Base-by-base conservation (phyloP, 768 basidiomycete genomes). In the Lactifluus pinguis region DNA sequence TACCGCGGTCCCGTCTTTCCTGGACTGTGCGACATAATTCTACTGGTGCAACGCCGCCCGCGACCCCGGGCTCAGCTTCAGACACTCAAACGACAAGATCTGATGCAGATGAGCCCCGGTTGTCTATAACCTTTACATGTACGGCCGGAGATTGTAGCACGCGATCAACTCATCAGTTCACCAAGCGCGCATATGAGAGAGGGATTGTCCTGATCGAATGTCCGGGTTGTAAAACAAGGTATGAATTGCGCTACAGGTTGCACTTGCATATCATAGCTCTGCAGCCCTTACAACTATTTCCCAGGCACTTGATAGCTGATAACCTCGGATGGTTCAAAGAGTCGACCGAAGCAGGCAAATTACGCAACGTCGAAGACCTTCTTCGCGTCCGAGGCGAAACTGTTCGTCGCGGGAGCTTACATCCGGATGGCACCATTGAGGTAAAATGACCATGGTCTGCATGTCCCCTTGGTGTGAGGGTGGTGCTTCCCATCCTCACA, bases 271-370 rank as follows among this genome's bases (percentile, higher is more conserved):
- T 49, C 14, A 42, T 39, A 29, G n/a, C 32, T 14, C 17, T 21
- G 42, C 50, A 32, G 25, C n/a, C 30, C 45, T 57, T 36, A 49
- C 42, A 13, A 29, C 47, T 17, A 29, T 25, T 19, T 14, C 30
- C 25, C 62, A 91, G 89, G 34, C 89, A 92, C 71, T 74, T 94
- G 10, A 91, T 93, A 65, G 93, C 93, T 4, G 93, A 95, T 69
- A 86, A 95, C 67, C 73, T 95, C 13, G 89, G 88, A 1, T 95
- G 93, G 93, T 95, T 95, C 76, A 85, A 90, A 67, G 90, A 93
- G 32, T 80, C 74, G 32, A 92, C 87, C 6, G 73, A 83, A 62
- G 83, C 83, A 5, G 90, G 89, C 6, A 84, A 82, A 61, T 72
- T 87, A 29, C 80, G 77, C 57, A 97, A 89, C 1, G 76, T 98